Base-by-base conservation (phyloP, 257 asterid genomes). In the Mitragyna speciosa region DNA sequence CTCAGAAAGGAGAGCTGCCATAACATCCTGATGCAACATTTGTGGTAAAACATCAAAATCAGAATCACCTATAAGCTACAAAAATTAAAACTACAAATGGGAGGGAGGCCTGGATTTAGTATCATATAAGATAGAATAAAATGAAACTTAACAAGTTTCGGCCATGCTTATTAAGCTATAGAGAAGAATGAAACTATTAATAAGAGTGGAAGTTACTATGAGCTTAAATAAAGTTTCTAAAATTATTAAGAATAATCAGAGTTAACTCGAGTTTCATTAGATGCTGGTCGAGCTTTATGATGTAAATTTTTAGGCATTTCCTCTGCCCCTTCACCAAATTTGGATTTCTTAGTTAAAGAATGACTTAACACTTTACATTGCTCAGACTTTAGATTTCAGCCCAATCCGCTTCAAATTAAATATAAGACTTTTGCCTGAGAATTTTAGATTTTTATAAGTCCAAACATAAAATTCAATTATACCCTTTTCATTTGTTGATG, bases 21-120 rank as follows among this genome's bases (percentile, higher is more conserved):
- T 24, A 69, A 84, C 80, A 82, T 91, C 94, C 99, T 94, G 85
- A 78, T 73, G 41, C 66, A 73, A 47, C 41, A 73, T 72, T 77
- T 73, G 52, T 16, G 39, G 52, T 66, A 75, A 71, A 59, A 36
- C 7, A 61, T 12, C 63, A 47, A 20, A 41, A 17, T 45, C 24
- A n/a, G 17, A 70, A 63, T 3, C 14, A 1, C 28, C 48, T 63
- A 36, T 36, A 36, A 36, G 41, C 41, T 28, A 8, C 30, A 41
- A 81, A 69, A 41, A 41, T 12, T 41, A 30, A 15, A 49, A 73
- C 70, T 20, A 30, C 30, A 76, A 30, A 24, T 58, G 19, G 52
- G 64, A 17, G 14, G 1, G 41, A 28, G 39, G 24, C 12, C 43
- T 33, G 45, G n/a, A 36, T 12, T 68, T 36, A n/a, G 39, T 33